Conservation (phyloP, 768 basidiomycete genomes). For the Cubamyces sp. region DNA sequence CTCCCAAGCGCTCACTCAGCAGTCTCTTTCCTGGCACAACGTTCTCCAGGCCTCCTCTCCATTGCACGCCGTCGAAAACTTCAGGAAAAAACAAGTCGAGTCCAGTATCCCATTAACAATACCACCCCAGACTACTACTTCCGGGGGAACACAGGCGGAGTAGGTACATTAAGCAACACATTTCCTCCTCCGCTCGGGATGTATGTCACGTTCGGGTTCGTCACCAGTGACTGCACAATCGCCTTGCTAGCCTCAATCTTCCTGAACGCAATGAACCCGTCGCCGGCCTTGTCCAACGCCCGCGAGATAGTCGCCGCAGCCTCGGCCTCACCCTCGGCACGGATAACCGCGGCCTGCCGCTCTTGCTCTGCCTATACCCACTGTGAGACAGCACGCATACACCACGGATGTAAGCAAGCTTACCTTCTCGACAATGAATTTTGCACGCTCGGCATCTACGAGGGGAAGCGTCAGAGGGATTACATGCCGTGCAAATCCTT, state of each 20-base stretch:
- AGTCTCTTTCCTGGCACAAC: too few species aligned
- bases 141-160: conserved; percentile 45
- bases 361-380: conserved; percentile 91
- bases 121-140: conserved; percentile 21
- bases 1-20: not conserved
- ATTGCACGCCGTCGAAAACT: not conserved
- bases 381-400: conserved; percentile 11
- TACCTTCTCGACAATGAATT: conserved; percentile 99
- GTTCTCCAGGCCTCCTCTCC: not conserved
- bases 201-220: conserved; percentile 86
- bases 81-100: not conserved
- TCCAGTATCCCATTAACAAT: not conserved
- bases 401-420: conserved; percentile 23
- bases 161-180: conserved; percentile 83
- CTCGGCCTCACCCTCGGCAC: conserved; percentile 98
- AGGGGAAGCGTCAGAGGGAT: not conserved
- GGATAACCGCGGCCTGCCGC: conserved; percentile 95
- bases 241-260: conserved; percentile 99
- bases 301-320: conserved; percentile 91
- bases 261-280: conserved; percentile 92
- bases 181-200: conserved; percentile 81
- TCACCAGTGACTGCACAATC: conserved; percentile 83
- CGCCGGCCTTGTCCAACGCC: conserved; percentile 91
- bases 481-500: not conserved
- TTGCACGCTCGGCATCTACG: conserved; percentile 95